Evolutionary conservation across 75 land plant genomes (phyloP).

Genomic region (Adiantum capillusveneris): DNA sequence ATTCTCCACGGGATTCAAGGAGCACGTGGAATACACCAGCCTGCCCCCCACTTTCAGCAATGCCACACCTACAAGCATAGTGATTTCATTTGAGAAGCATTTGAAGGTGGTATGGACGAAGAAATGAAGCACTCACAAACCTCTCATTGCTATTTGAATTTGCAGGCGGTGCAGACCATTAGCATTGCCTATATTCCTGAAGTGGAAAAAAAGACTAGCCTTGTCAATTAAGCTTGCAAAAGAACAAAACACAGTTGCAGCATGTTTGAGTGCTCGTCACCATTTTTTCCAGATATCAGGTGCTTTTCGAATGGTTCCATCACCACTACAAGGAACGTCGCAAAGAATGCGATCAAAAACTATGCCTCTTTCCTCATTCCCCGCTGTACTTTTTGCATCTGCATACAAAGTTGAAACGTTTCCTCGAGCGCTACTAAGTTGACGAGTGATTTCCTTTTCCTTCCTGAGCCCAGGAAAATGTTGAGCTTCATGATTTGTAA

Average conservation of each 20-base stretch:
- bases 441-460: slow-evolving; percentile 1
- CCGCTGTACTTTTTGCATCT: slow-evolving; percentile 11
- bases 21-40: slow-evolving; percentile 95
- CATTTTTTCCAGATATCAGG: slow-evolving; percentile 99
- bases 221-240: neutral
- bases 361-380: slow-evolving; percentile 19
- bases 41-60: slow-evolving; percentile 88
- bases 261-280: slow-evolving; percentile 37
- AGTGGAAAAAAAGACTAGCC: slow-evolving; percentile 1
- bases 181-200: slow-evolving; percentile 82
- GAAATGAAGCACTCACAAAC: slow-evolving; percentile 19
- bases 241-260: neutral
- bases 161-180: slow-evolving; percentile 90
- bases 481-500: slow-evolving; percentile 98
- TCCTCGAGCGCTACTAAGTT: neutral
- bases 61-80: slow-evolving; percentile 54
- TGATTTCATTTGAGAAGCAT: neutral
- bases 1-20: slow-evolving; percentile 95
- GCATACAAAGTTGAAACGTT: slow-evolving; percentile 3
- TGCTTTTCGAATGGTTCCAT: slow-evolving; percentile 96
- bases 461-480: slow-evolving; percentile 56
- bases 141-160: slow-evolving; percentile 92
- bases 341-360: slow-evolving; percentile 87
- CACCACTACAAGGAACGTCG: slow-evolving; percentile 99
- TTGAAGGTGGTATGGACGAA: neutral